Evolutionary conservation across 139 green algal species (phyloP), one percentile per base, ranked within the genome.

Genomic region (Spirogloea muscicola): DNA sequence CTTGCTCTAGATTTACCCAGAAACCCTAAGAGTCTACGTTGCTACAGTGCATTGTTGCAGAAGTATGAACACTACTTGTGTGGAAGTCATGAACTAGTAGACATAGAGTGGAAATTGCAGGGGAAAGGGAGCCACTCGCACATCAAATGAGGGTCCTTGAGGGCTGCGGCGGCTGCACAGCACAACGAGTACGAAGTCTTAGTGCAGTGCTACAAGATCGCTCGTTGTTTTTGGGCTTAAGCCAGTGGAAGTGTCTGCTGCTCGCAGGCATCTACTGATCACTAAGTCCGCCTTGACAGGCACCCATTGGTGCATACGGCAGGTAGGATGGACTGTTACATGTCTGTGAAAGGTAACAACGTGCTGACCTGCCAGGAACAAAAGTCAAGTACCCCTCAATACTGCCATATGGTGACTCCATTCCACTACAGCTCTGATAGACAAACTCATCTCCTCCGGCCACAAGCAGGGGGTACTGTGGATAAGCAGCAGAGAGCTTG

Each of bases 331-430:
- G 18, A 9, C 9, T 21, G 31, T 31, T 38, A 7, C 7, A 62
- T 43, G 7, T 6, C 7, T 33, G 52, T 7, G 9, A 62, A 33
- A 62, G 40, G 6, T 43, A 68, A 33, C 37, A 7, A 64, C 36
- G 31, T 13, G 27, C 42, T 57, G 36, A 71, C 67, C 69, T 77
- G 52, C 70, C 70, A 31, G 70, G 70, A 2, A 93, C 87, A 85
- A 95, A 95, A 0, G 27, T 36, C 51, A 93, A 93, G 25, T 64
- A 38, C 29, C 89, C 89, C 57, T 94, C 87, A 81, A 93, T 93
- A 25, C n/a, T 74, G 3, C 79, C 82, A 5, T 2, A 40, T 33
- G 31, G 21, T 46, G 59, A 49, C 29, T 31, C 29, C 63, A 87
- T 81, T 36, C 84, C 70, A 0, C 85, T 94, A 76, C 86, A 93